Percentiles rank a stretch among this genome's conserved stretches.
Evolutionary conservation across 805 yeast species (phyloP).

Genomic region (Wickerhamiella siamensis): DNA sequence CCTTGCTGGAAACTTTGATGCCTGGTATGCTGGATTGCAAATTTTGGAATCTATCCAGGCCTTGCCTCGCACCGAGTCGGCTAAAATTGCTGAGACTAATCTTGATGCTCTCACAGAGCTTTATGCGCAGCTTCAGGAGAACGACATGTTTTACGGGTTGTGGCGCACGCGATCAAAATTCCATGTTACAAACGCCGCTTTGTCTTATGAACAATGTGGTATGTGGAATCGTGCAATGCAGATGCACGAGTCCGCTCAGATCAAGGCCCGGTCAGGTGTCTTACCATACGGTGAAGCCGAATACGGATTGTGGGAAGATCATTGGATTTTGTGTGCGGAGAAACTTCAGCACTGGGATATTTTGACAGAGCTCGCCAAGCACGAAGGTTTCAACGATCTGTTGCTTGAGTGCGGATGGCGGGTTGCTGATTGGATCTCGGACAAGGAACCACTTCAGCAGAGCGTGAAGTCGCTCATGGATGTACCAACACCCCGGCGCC

Average conservation of each 20-base stretch:
- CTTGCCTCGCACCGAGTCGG: slow-evolving; percentile 48
- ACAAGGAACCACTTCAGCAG: slow-evolving; percentile 85
- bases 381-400: slow-evolving; percentile 92
- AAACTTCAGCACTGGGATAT: slow-evolving; percentile 97
- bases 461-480: slow-evolving; percentile 95
- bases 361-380: slow-evolving; percentile 87
- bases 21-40: slow-evolving; percentile 82
- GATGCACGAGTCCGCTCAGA: slow-evolving; percentile 89
- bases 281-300: slow-evolving; percentile 92
- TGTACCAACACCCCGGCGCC: slow-evolving; percentile 95
- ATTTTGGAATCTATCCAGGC: slow-evolving; percentile 61
- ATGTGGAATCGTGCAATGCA: slow-evolving; percentile 90
- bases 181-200: slow-evolving; percentile 80
- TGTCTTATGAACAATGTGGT: slow-evolving; percentile 90
- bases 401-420: slow-evolving; percentile 99
- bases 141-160: slow-evolving; percentile 92
- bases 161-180: slow-evolving; percentile 97
- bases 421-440: slow-evolving; percentile 96
- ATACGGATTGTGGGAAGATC: slow-evolving; percentile 94
- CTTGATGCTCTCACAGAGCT: slow-evolving; percentile 84
- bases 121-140: slow-evolving; percentile 79
- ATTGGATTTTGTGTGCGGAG: slow-evolving; percentile 95
- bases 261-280: slow-evolving; percentile 89
- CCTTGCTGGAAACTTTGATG: slow-evolving; percentile 69
- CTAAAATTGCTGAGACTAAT: slow-evolving; percentile 66